Conservation (phyloP, 257 asterid species). For the Solanum ossicruentum region DNA sequence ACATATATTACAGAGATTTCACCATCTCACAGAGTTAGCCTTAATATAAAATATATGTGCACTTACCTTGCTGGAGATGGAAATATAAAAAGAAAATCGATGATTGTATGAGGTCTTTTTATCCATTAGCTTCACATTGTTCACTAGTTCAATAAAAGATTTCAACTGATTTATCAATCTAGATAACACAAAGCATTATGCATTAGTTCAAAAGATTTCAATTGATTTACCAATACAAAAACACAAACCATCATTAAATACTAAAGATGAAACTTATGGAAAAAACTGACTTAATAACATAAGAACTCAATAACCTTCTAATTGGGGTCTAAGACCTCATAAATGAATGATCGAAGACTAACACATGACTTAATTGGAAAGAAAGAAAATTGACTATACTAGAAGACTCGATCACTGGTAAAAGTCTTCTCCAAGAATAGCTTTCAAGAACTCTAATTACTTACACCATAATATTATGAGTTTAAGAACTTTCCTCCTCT, state of each 20-base stretch:
- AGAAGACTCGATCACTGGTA: too few species aligned
- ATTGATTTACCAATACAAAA: not conserved
- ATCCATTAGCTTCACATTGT: not conserved
- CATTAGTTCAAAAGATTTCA: not conserved
- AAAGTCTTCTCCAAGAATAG: too few species aligned
- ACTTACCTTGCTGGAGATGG: not conserved
- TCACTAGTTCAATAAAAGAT: too few species aligned
- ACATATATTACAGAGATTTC: not conserved
- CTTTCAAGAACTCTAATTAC: not conserved
- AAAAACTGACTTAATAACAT: not conserved
- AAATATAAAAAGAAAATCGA: not conserved
- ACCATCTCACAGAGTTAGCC: not conserved
- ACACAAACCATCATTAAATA: not conserved
- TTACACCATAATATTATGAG: not conserved
- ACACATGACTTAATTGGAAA: not conserved
- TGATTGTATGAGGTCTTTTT: too few species aligned
- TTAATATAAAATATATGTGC: not conserved
- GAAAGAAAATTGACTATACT: too few species aligned
- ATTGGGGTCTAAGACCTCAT: not conserved
- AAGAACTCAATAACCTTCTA: not conserved
- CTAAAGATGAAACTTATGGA: not conserved
- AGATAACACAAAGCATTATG: not conserved
- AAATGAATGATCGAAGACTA: not conserved
- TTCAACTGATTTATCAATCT: not conserved
- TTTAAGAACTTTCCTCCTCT: not conserved